Conservation (phyloP, 768 basidiomycete species). For the Tricholoma hemisulphureum region DNA sequence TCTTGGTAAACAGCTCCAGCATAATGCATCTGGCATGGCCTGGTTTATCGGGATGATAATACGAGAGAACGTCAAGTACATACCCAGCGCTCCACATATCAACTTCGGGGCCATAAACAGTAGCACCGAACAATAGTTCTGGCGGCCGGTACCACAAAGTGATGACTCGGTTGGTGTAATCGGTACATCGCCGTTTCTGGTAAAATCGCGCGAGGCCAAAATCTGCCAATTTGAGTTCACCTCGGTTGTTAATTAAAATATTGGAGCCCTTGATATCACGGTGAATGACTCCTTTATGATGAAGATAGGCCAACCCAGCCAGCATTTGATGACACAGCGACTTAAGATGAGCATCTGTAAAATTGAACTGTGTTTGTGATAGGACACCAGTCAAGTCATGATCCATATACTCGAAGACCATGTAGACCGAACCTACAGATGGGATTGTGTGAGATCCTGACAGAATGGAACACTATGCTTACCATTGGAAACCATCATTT, state of each 20-base stretch:
- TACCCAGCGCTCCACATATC: slow-evolving; percentile 99
- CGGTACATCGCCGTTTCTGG: slow-evolving; percentile 82
- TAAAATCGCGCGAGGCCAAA: slow-evolving; percentile 98
- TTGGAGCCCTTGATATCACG: slow-evolving; percentile 99
- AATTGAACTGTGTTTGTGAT: slow-evolving; percentile 84
- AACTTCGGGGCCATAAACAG: slow-evolving; percentile 94
- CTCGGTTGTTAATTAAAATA: slow-evolving; percentile 86
- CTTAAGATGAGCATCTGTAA: slow-evolving; percentile 88
- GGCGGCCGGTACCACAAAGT: slow-evolving; percentile 98
- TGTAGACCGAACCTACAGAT: slow-evolving; percentile 83
- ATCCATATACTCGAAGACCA: slow-evolving; percentile 99
- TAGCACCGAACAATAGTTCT: slow-evolving; percentile 91
- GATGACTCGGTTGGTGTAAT: slow-evolving; percentile 99
- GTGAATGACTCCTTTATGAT: slow-evolving; percentile 94
- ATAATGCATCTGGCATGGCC: slow-evolving; percentile 80
- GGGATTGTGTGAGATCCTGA: background rate
- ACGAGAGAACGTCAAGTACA: slow-evolving; percentile 18
- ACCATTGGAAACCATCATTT: slow-evolving; percentile 99
- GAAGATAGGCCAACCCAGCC: slow-evolving; percentile 88
- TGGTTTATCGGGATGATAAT: background rate
- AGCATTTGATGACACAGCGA: slow-evolving; percentile 97
- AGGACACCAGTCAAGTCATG: slow-evolving; percentile 95
- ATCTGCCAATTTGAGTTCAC: slow-evolving; percentile 94
- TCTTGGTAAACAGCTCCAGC: slow-evolving; percentile 94
- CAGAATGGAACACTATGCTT: slow-evolving; percentile 19